Evolutionary conservation across 805 yeast species (phyloP).

Genomic region (Hemisphaericaspora nanyangensis): DNA sequence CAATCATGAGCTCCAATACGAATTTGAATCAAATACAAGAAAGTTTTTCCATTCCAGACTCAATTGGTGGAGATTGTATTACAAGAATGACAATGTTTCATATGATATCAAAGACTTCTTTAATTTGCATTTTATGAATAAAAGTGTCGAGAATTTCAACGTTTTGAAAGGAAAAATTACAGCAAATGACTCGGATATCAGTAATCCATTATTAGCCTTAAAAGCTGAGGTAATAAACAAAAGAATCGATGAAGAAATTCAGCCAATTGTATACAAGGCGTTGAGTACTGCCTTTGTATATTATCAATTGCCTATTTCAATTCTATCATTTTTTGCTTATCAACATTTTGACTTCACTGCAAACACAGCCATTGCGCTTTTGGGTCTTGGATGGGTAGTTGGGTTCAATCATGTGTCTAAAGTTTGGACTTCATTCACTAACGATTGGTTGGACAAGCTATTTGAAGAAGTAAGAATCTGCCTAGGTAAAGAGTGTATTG

Average conservation of each 20-base stretch:
- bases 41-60: slow-evolving; percentile 26
- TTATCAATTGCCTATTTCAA: slow-evolving; percentile 37
- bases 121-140: slow-evolving; percentile 29
- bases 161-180: slow-evolving; percentile 35
- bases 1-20: slow-evolving; percentile 35
- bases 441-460: slow-evolving; percentile 24
- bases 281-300: slow-evolving; percentile 26
- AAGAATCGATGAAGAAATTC: slow-evolving; percentile 29
- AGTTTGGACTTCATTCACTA: slow-evolving; percentile 28
- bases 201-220: slow-evolving; percentile 28
- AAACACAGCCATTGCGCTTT: slow-evolving; percentile 31
- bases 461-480: slow-evolving; percentile 35
- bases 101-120: slow-evolving; percentile 39
- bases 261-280: slow-evolving; percentile 30
- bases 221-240: slow-evolving; percentile 28
- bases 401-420: slow-evolving; percentile 41
- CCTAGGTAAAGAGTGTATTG: slow-evolving; percentile 32
- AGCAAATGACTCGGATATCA: slow-evolving; percentile 11
- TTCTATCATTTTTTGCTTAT: slow-evolving; percentile 27
- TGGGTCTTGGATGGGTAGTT: slow-evolving; percentile 34
- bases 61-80: slow-evolving; percentile 41
- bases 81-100: slow-evolving; percentile 40
- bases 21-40: slow-evolving; percentile 28
- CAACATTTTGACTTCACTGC: slow-evolving; percentile 29
- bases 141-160: slow-evolving; percentile 36